These are phyloP conservation scores for Fusarium pilosicola DNA, from an alignment of 2,329 filamentous ascomycete genomes.

Conservation along the genomic window DNA sequence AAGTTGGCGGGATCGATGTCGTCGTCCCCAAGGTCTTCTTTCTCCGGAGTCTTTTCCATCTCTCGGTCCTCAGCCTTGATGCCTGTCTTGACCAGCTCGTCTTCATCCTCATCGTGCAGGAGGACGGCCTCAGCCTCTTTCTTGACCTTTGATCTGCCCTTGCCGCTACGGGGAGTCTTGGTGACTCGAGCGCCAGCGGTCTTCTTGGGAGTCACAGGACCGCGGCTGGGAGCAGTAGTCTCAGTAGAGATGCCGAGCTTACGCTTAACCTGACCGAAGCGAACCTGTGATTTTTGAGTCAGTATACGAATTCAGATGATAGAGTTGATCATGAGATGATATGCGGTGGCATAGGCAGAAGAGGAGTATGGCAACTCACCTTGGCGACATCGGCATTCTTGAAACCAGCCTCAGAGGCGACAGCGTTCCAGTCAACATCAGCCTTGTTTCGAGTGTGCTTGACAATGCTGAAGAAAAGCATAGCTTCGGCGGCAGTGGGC, in stretches of 20 bases:
- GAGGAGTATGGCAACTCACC: conserved; percentile 43
- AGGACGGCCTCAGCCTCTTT: conserved; percentile 32
- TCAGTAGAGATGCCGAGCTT: conserved; percentile 55
- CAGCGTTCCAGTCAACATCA: conserved; percentile 59
- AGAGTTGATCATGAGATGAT: neutral
- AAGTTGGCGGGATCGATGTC: conserved; percentile 5
- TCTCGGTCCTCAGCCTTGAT: conserved; percentile 34
- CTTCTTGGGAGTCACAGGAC: conserved; percentile 40
- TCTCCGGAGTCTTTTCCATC: conserved; percentile 33
- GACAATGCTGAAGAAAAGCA: conserved; percentile 58
- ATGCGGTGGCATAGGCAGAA: neutral
- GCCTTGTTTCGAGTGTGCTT: conserved; percentile 56
- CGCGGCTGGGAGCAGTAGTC: conserved; percentile 11
- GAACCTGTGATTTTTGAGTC: conserved; percentile 46
- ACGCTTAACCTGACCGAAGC: conserved; percentile 61
- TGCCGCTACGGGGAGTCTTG: conserved; percentile 46
- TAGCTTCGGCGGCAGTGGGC: conserved; percentile 54
- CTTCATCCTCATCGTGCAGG: conserved; percentile 23
- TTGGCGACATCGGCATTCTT: conserved; percentile 59
- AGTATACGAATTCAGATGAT: neutral
- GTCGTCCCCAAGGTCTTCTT: conserved; percentile 11
- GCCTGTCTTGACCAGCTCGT: conserved; percentile 18
- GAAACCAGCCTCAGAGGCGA: conserved; percentile 55
- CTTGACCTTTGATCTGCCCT: conserved; percentile 37
- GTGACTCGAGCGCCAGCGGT: conserved; percentile 40